phyloP scores from a whole-genome alignment of 371 early-diverging fungal genomes.

The Apophysomyces sp. region DNA sequence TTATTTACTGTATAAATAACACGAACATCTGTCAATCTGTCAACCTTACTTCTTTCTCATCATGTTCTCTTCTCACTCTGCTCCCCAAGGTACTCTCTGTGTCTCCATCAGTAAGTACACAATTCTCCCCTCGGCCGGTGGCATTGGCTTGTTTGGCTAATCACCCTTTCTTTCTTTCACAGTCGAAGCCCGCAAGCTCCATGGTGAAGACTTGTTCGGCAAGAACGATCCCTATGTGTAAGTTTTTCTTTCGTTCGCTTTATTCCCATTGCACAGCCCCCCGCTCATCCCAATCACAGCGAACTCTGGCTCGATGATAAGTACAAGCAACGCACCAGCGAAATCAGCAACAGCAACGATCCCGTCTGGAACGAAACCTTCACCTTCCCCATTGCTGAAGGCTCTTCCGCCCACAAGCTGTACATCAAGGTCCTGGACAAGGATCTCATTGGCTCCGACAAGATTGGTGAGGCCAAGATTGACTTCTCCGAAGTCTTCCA shows the following conservation, averaged over 20 bases:
- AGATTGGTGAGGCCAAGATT: slow-evolving; percentile 30
- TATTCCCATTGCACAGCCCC: not conserved
- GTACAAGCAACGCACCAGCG: slow-evolving; percentile 38
- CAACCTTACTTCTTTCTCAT: not conserved
- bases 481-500: slow-evolving; percentile 28
- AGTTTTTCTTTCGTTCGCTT: not conserved
- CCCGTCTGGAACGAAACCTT: slow-evolving; percentile 47
- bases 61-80: slow-evolving; percentile 14
- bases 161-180: not conserved
- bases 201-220: slow-evolving; percentile 32
- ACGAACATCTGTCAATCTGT: not conserved
- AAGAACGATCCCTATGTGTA: slow-evolving; percentile 36
- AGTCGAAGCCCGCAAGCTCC: slow-evolving; percentile 38
- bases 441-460: slow-evolving; percentile 30
- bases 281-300: slow-evolving; percentile 1
- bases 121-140: not conserved
- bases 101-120: slow-evolving; percentile 23
- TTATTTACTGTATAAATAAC: not conserved
- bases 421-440: slow-evolving; percentile 38
- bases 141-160: not conserved
- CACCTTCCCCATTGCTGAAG: slow-evolving; percentile 32
- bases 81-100: slow-evolving; percentile 28
- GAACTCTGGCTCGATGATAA: slow-evolving; percentile 42
- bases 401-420: slow-evolving; percentile 30
- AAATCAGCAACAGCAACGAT: slow-evolving; percentile 25